A percentile compares a stretch with the other conserved stretches of the same genome.
Evolutionary conservation across 2,329 filamentous ascomycete genomes (phyloP).

Genomic region (Phaeosphaeriaceae sp.): DNA sequence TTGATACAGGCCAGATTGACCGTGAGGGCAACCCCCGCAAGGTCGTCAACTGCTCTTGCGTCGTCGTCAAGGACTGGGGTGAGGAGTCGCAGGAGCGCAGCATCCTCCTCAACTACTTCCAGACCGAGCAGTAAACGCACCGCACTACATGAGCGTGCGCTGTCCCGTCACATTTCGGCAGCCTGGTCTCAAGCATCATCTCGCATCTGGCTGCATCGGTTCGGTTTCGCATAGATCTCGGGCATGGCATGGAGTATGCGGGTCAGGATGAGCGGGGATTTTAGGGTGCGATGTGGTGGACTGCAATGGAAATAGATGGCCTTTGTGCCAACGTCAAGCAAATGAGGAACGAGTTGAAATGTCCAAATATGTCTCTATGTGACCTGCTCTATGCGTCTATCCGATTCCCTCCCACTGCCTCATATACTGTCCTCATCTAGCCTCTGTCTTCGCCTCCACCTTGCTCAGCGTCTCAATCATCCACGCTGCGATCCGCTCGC

Average conservation of each 20-base stretch:
- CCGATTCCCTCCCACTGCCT: not conserved
- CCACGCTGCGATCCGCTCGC: slow-evolving; percentile 36
- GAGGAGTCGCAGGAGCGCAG: slow-evolving; percentile 99
- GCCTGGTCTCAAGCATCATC: slow-evolving; percentile 14
- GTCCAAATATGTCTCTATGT: not conserved
- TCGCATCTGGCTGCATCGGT: slow-evolving; percentile 23
- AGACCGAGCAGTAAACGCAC: slow-evolving; percentile 70
- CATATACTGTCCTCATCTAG: not conserved
- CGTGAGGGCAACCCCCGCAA: slow-evolving; percentile 99
- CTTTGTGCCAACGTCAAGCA: not conserved
- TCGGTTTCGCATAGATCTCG: slow-evolving; percentile 9
- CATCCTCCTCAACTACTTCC: slow-evolving; percentile 99
- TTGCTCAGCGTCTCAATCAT: slow-evolving; percentile 17
- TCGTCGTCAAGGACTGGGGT: slow-evolving; percentile 99
- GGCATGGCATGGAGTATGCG: slow-evolving; percentile 1
- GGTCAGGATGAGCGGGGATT: slow-evolving; percentile 5
- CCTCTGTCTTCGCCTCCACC: slow-evolving; percentile 3
- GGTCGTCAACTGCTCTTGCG: slow-evolving; percentile 99
- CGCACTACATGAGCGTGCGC: slow-evolving; percentile 6
- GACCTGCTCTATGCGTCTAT: not conserved
- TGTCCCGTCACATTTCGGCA: slow-evolving; percentile 6
- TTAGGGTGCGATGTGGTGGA: slow-evolving; percentile 12
- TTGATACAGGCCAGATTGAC: slow-evolving; percentile 83
- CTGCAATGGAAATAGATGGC: slow-evolving; percentile 20
- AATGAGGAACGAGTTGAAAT: slow-evolving; percentile 7